Conservation (phyloP, 176 grass and related monocot species). For the Oryza glumipatula region DNA sequence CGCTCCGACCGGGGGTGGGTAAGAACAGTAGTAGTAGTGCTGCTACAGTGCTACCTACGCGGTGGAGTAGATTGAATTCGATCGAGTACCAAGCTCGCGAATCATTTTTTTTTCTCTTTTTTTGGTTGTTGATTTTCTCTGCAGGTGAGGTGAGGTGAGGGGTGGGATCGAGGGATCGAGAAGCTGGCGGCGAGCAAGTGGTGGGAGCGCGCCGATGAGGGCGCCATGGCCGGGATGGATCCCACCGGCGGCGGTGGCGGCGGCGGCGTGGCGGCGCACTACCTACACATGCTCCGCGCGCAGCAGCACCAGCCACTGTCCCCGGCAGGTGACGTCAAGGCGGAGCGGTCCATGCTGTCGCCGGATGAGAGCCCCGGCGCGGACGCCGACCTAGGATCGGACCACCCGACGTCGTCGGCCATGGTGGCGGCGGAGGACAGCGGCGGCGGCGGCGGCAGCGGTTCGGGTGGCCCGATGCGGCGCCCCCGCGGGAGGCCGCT, state of each 20-base stretch:
- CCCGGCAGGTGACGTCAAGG: constrained; percentile 43
- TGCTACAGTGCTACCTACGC: not conserved
- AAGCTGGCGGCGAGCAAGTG: constrained; percentile 84
- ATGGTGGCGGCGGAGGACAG: constrained; percentile 29
- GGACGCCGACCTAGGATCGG: not conserved
- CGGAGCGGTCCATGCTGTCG: constrained; percentile 54
- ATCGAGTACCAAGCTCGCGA: not conserved
- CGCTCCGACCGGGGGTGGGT: not conserved
- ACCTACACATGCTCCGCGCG: constrained; percentile 69
- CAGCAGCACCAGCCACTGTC: constrained; percentile 35
- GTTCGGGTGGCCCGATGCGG: constrained; percentile 43
- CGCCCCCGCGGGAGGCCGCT: constrained; percentile 69
- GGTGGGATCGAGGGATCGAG: constrained; percentile 32
- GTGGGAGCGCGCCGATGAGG: constrained; percentile 73
- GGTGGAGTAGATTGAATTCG: not conserved
- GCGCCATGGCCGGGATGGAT: constrained; percentile 58
- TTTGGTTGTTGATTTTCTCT: not conserved
- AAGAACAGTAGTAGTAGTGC: not conserved
- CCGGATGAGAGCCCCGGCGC: not conserved
- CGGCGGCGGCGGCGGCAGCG: not conserved
- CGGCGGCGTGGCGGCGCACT: constrained; percentile 49
- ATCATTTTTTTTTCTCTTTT: not conserved
- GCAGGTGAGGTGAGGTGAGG: constrained; percentile 22
- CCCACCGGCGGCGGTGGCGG: constrained; percentile 12
- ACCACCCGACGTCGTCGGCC: constrained; percentile 53